Conservation (phyloP, 1,284 basidiomycete genomes). For the Lignosus rhinocerotis region DNA sequence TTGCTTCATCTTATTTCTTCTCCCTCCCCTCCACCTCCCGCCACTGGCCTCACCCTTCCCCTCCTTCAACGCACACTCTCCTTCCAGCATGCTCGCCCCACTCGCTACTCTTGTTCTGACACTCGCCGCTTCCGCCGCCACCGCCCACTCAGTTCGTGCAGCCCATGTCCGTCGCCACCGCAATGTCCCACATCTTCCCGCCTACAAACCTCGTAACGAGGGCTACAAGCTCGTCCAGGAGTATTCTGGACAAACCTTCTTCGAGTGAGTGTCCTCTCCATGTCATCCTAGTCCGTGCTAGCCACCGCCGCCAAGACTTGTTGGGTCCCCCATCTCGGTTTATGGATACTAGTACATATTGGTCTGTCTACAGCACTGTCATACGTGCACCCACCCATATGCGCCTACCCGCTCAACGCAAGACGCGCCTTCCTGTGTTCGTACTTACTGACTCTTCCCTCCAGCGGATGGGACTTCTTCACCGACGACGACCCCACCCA, state of each 20-base stretch:
- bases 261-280: conserved; percentile 29
- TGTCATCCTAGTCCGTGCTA: not conserved
- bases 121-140: conserved; percentile 14
- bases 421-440: not conserved
- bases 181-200: not conserved
- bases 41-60: conserved; percentile 12
- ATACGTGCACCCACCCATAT: not conserved
- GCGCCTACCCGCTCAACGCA: not conserved
- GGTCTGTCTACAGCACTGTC: not conserved
- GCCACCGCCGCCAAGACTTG: not conserved
- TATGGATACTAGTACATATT: not conserved
- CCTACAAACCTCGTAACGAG: conserved; percentile 18
- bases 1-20: not conserved
- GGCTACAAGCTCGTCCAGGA: conserved; percentile 37
- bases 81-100: conserved; percentile 15
- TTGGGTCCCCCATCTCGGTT: not conserved
- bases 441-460: not conserved
- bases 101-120: conserved; percentile 20
- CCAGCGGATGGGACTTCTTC: conserved; percentile 67
- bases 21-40: conserved; percentile 6
- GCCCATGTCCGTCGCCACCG: conserved; percentile 15
- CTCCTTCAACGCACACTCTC: conserved; percentile 1
- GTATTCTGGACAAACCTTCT: conserved; percentile 40
- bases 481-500: conserved; percentile 61
- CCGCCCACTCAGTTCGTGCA: conserved; percentile 13